Conservation (phyloP, 441 rosid species). For the Brassica hybrid region DNA sequence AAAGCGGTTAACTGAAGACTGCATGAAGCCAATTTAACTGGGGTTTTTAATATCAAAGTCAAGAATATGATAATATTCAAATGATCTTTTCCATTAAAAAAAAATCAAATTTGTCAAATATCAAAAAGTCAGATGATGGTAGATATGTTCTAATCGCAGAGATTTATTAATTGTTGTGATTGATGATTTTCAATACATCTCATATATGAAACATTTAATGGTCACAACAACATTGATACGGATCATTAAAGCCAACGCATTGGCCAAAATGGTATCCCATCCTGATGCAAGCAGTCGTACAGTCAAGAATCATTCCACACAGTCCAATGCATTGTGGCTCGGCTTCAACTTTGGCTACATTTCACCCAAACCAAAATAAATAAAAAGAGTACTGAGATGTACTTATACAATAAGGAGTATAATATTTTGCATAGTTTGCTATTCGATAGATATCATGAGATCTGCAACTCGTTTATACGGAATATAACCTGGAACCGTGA, state of each 20-base stretch:
- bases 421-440: slow-evolving; percentile 4
- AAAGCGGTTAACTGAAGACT: background rate
- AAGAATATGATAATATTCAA: background rate
- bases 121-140: background rate
- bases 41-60: background rate
- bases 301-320: background rate
- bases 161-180: background rate
- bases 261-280: slow-evolving; percentile 14
- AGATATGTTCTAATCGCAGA: background rate
- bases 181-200: background rate
- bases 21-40: background rate
- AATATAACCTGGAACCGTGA: slow-evolving; percentile 26
- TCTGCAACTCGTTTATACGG: background rate
- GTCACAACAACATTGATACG: slow-evolving; percentile 4
- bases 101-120: background rate
- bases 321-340: background rate
- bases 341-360: slow-evolving; percentile 24
- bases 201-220: background rate
- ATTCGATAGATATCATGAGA: background rate
- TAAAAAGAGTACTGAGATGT: background rate
- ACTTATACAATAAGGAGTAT: background rate
- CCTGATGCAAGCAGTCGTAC: background rate
- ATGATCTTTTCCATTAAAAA: background rate
- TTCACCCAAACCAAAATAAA: slow-evolving; percentile 6
- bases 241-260: background rate